Conservation (phyloP, 306 rosid genomes). For the Lotus japonicus region DNA sequence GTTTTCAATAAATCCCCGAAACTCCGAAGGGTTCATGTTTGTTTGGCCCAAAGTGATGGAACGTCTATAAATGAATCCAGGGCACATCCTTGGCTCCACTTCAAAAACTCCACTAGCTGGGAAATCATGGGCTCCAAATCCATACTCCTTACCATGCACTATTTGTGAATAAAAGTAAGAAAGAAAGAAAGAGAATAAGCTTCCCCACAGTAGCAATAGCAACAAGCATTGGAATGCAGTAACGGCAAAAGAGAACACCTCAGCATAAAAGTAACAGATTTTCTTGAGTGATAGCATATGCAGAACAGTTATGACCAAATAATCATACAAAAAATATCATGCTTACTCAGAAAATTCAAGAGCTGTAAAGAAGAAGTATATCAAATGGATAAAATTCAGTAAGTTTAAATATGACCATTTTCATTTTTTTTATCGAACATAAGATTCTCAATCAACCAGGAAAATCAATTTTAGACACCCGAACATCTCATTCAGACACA, state of each 20-base stretch:
- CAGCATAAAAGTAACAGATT: background rate
- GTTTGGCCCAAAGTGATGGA: slow-evolving; percentile 63
- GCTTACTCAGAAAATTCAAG: background rate
- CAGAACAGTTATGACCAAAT: background rate
- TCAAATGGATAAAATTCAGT: background rate
- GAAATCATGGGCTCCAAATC: slow-evolving; percentile 92
- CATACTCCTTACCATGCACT: slow-evolving; percentile 95
- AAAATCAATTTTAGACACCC: background rate
- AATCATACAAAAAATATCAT: background rate
- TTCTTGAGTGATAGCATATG: background rate
- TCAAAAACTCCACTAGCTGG: slow-evolving; percentile 96
- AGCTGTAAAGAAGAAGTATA: background rate
- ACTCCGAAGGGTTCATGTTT: slow-evolving; percentile 49
- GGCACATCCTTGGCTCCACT: slow-evolving; percentile 88
- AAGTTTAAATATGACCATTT: background rate
- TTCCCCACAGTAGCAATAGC: slow-evolving; percentile 4
- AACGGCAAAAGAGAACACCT: background rate
- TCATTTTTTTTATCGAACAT: background rate
- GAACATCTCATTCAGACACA: background rate
- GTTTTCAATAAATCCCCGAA: slow-evolving; percentile 62
- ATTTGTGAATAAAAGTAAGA: slow-evolving; percentile 4
- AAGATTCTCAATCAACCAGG: background rate
- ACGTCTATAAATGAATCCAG: slow-evolving; percentile 71
- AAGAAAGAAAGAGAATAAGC: background rate
- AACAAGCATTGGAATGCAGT: background rate